Base-by-base conservation (phyloP, 176 grass and related monocot species). In the Dactylis glomerata region DNA sequence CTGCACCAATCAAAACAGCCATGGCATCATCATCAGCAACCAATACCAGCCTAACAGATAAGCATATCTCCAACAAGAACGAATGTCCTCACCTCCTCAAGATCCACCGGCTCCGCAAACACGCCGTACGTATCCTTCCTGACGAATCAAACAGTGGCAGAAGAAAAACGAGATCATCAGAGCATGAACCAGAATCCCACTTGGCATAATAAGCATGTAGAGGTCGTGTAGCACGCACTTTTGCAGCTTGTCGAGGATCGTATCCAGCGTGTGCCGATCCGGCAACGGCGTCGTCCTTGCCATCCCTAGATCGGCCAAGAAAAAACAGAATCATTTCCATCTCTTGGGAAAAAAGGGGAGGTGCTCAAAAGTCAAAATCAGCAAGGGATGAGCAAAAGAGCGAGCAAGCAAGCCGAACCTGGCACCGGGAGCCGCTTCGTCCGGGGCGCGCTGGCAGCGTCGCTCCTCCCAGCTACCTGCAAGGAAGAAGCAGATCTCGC, bases 121-220 rank as follows among this genome's bases (percentile, higher is more conserved):
- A 96, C 97, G 26, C 89, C 89, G 27, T 99, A 99, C 0, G 92
- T 92, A 83, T 99, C 97, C 92, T 99, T 99, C 84, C 97, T 99
- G 84, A 16, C 32, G 67, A 77, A 93, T 83, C 77, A 22, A 89
- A 74, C 68, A 57, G 61, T 73, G 50, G 36, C n/a, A 52, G 13
- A 28, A 86, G 8, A 77, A 80, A 80, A 66, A 12, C 8, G 52
- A 90, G 73, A 44, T 73, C 79, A 73, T 87, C 49, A 88, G 75
- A 33, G 32, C 80, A 72, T 61, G 77, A 81, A 26, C 36, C 22
- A 45, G n/a, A 75, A 84, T 70, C 49, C 83, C 26, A 81, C 67
- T 80, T 76, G 13, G 12, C 19, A 16, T 63, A 78, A 20, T 56
- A 78, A 67, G 65, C 28, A 0, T 72, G 68, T 59, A 66, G 44